Conservation (phyloP, 768 basidiomycete genomes). For the Pleurotus sapidus region DNA sequence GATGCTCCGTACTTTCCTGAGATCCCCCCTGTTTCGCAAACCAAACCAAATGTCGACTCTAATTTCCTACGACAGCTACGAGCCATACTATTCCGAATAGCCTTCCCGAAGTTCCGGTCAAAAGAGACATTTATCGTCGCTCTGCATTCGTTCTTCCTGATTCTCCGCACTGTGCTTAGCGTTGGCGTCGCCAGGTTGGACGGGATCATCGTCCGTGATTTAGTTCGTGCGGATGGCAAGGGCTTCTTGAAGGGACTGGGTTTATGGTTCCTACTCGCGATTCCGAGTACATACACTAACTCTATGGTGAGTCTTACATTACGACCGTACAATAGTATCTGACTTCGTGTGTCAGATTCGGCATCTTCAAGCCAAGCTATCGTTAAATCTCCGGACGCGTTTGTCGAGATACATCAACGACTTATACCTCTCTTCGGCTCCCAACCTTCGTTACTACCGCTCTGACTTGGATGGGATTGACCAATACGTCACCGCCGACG, state of each 20-base stretch:
- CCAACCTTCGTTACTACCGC: slow-evolving; percentile 70
- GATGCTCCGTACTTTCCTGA: slow-evolving; percentile 65
- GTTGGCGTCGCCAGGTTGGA: slow-evolving; percentile 87
- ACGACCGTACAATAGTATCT: background rate
- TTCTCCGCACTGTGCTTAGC: slow-evolving; percentile 83
- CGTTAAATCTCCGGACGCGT: slow-evolving; percentile 78
- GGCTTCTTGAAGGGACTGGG: slow-evolving; percentile 82
- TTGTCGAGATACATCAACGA: slow-evolving; percentile 91
- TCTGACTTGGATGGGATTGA: slow-evolving; percentile 71
- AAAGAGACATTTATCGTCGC: slow-evolving; percentile 74
- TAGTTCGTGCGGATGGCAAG: slow-evolving; percentile 78
- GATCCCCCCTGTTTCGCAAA: slow-evolving; percentile 34
- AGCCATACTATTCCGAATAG: slow-evolving; percentile 70
- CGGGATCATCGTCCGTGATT: slow-evolving; percentile 83
- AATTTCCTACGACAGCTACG: slow-evolving; percentile 71
- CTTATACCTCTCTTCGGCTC: slow-evolving; percentile 79
- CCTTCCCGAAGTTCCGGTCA: slow-evolving; percentile 57
- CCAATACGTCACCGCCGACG: slow-evolving; percentile 92
- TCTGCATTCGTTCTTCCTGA: slow-evolving; percentile 81
- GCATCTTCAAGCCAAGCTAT: slow-evolving; percentile 83
- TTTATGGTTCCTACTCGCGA: slow-evolving; percentile 86
- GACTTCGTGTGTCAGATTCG: slow-evolving; percentile 60
- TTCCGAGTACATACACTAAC: slow-evolving; percentile 95
- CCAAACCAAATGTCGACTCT: slow-evolving; percentile 67
- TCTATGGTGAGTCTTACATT: slow-evolving; percentile 60